A percentile compares a stretch with the other conserved stretches of the same genome.
phyloP scores from a whole-genome alignment of 1,284 basidiomycete species.

The Cutaneotrichosporon cutaneum region DNA sequence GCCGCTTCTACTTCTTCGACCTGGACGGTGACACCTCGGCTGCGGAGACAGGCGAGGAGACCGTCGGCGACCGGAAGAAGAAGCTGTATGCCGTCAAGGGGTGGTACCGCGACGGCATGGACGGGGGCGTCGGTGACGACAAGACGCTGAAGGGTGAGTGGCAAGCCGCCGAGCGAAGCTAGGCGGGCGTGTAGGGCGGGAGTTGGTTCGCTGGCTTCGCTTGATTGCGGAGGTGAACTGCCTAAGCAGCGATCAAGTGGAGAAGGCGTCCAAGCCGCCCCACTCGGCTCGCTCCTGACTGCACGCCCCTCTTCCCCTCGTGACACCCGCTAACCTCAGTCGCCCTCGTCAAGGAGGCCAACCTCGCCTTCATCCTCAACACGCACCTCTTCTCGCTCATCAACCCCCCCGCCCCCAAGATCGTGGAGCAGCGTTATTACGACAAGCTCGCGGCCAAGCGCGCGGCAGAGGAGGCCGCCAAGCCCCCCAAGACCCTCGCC shows the following conservation, averaged over 20 bases:
- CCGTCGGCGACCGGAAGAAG: constrained; percentile 36
- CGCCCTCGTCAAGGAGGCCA: constrained; percentile 63
- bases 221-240: background rate
- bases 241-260: background rate
- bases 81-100: constrained; percentile 68
- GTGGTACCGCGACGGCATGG: constrained; percentile 73
- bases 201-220: background rate
- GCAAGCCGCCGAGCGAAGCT: background rate
- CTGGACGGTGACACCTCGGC: constrained; percentile 49
- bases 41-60: constrained; percentile 57
- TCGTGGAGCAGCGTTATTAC: constrained; percentile 25
- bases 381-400: constrained; percentile 63
- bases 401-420: constrained; percentile 24
- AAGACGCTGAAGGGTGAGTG: constrained; percentile 60
- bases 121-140: constrained; percentile 59
- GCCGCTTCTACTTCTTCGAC: constrained; percentile 72
- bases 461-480: background rate
- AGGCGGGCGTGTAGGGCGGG: background rate
- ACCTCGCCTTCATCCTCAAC: constrained; percentile 67
- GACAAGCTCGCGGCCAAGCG: constrained; percentile 8
- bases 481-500: constrained; percentile 1
- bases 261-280: no score
- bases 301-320: background rate
- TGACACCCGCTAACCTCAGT: constrained; percentile 38
- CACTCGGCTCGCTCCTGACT: background rate